Evolutionary conservation across 805 yeast genomes (phyloP), one percentile per base, ranked within the genome.

Genomic region (Schizosaccharomyces pombe): DNA sequence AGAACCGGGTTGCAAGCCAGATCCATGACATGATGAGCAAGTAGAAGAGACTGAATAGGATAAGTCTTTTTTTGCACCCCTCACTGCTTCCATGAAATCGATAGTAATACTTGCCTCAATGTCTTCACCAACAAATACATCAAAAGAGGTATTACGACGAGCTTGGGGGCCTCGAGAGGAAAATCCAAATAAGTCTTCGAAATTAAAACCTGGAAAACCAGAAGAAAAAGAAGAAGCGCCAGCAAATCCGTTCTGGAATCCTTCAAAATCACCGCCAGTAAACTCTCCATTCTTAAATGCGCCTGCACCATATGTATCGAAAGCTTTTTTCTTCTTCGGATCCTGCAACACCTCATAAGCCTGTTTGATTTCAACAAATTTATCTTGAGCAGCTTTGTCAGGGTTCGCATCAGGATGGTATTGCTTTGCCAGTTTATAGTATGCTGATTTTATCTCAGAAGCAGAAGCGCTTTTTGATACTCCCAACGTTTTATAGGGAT

Each of bases 391-490:
- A 19, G 76, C 89, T 28, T 77, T 75, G 58, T 84, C 95, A 67
- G 89, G 91, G 67, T 89, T 91, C 49, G 91, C 84, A 70, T 91
- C 99, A 0, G 99, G 99, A 67, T 91, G 99, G 67, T 72, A 86
- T 65, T 89, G 76, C 67, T 91, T 91, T 14, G 96, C 98, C 58
- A 91, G 71, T 63, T 85, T 81, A 65, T 86, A 86, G 69, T 91
- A 91, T 1, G 95, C 89, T 67, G 87, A 87, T 67, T 91, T 91
- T 68, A 91, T 91, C 22, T 86, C 93, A n/a, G 84, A 74, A 5
- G 80, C 70, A 12, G 80, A 73, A 0, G 98, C 91, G 54, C 64
- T 65, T 57, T 75, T 76, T 29, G 75, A 76, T 30, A 91, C 84
- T 3, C 97, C 97, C 47, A 91, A 70, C 0, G 79, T 76, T 57